Evolutionary conservation across 768 basidiomycete genomes (phyloP).

Genomic region (Nidularia pulvinata): DNA sequence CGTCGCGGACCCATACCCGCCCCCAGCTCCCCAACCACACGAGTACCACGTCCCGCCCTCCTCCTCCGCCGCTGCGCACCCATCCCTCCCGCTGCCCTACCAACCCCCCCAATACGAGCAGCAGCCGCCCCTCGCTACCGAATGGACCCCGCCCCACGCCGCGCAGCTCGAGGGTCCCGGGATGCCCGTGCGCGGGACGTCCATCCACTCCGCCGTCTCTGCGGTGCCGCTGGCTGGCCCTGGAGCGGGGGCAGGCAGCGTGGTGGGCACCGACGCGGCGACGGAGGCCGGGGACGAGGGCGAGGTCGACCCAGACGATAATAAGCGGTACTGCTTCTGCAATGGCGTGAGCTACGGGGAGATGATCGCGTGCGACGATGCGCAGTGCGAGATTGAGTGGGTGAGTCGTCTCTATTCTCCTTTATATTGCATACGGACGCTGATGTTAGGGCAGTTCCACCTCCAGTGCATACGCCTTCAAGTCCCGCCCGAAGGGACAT

Average conservation of each 20-base stretch:
- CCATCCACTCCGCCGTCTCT: conserved; percentile 26
- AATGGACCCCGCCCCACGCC: conserved; percentile 50
- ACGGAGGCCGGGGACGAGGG: conserved; percentile 42
- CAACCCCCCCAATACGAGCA: conserved; percentile 36
- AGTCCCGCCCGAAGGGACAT: conserved; percentile 65
- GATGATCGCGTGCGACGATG: conserved; percentile 94
- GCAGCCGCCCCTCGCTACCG: conserved; percentile 24
- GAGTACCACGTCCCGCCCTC: conserved; percentile 10
- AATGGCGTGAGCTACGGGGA: conserved; percentile 85
- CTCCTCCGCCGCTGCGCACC: conserved; percentile 22
- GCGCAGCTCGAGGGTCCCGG: conserved; percentile 76
- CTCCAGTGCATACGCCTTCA: conserved; percentile 71
- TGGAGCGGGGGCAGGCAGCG: conserved; percentile 25
- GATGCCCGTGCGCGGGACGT: conserved; percentile 65
- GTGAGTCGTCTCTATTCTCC: conserved; percentile 47
- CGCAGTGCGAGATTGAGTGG: conserved; percentile 86
- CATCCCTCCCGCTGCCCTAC: conserved; percentile 52
- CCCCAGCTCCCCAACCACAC: conserved; percentile 23
- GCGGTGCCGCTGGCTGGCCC: conserved; percentile 14
- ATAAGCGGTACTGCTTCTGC: conserved; percentile 83
- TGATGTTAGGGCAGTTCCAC: conserved; percentile 60
- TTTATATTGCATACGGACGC: conserved; percentile 2
- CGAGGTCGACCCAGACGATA: conserved; percentile 60
- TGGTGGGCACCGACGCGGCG: conserved; percentile 23
- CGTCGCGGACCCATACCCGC: conserved; percentile 6